A percentile compares a stretch with the other conserved stretches of the same genome.
phyloP scores from a whole-genome alignment of 305 asterid species.

The Fraxinus albicans region DNA sequence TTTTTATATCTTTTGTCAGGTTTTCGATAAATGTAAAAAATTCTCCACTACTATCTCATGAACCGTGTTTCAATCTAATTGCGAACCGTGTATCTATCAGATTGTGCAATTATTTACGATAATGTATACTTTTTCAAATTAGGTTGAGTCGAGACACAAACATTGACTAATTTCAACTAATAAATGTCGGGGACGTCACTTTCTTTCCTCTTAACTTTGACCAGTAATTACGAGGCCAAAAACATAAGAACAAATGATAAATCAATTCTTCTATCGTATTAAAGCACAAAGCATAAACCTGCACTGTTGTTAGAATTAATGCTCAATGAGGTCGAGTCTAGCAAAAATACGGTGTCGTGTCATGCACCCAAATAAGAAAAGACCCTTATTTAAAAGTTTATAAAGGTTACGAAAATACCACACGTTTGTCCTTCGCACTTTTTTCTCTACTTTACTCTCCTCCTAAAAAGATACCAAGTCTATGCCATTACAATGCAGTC shows the following conservation, averaged over 20 bases:
- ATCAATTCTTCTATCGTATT: neutral
- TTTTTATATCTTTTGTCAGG: neutral
- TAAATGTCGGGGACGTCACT: neutral
- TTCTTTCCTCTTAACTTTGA: neutral
- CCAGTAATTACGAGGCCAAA: neutral
- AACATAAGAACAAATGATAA: neutral
- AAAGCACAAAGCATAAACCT: neutral
- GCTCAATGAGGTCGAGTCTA: neutral
- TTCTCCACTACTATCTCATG: neutral
- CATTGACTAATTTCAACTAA: neutral
- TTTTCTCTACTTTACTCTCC: conserved; percentile 3
- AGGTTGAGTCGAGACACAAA: neutral
- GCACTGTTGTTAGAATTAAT: neutral
- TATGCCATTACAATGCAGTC: neutral
- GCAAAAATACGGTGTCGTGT: neutral
- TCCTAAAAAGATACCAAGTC: neutral
- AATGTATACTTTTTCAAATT: neutral
- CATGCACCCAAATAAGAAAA: neutral
- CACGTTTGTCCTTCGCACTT: neutral
- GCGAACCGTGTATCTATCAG: neutral
- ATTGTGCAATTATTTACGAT: neutral
- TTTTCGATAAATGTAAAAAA: neutral
- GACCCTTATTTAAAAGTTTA: conserved; percentile 27
- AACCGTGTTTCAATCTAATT: neutral
- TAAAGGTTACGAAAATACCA: conserved; percentile 1